Conservation (phyloP, 306 rosid species). For the Gillenia trifoliata region DNA sequence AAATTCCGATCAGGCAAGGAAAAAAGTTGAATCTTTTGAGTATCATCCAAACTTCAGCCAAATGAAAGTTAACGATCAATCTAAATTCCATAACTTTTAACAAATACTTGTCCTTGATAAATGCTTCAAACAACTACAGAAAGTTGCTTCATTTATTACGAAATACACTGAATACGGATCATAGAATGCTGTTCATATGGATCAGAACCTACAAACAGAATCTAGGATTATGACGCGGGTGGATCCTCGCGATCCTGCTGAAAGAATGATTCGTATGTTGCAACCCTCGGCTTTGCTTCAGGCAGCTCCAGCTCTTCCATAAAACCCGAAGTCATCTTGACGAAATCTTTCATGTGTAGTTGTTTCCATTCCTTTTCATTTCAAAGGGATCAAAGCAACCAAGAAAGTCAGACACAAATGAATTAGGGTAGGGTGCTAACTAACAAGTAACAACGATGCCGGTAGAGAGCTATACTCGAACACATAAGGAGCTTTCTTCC, state of each 20-base stretch:
- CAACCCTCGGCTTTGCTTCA: constrained; percentile 71
- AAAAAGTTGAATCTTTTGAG: not conserved
- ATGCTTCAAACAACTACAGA: not conserved
- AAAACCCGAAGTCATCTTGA: constrained; percentile 63
- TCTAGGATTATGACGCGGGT: constrained; percentile 21
- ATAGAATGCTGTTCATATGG: not conserved
- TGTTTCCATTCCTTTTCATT: constrained; percentile 67
- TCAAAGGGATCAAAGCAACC: not conserved
- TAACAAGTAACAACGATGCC: not conserved
- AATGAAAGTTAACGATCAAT: not conserved
- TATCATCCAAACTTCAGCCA: not conserved
- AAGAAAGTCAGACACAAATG: not conserved
- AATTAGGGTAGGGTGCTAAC: not conserved
- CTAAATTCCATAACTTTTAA: not conserved
- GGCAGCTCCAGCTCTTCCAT: constrained; percentile 59
- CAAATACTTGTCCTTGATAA: not conserved
- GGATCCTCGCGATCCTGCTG: constrained; percentile 37
- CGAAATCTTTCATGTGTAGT: constrained; percentile 54
- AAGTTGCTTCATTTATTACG: not conserved
- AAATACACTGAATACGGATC: not conserved
- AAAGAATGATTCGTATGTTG: constrained; percentile 61
- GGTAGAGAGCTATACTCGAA: not conserved
- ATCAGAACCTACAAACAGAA: constrained; percentile 14
- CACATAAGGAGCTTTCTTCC: too few relatives aligned
- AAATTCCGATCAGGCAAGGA: not conserved